Base-by-base conservation (phyloP, 345 rosid genomes). In the Kernera saxatilis region DNA sequence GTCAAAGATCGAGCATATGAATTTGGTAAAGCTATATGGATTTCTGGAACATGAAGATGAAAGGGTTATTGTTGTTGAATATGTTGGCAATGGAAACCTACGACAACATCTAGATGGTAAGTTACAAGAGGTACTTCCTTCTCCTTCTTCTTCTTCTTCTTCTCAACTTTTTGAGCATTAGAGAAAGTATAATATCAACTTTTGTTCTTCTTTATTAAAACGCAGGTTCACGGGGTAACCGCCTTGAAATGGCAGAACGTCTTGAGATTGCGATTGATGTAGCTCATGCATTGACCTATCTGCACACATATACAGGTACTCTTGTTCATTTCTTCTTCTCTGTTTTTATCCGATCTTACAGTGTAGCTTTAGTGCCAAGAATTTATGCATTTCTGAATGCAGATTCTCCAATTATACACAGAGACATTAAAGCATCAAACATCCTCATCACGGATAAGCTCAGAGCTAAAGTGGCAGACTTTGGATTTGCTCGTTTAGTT, bases 211-310 rank as follows among this genome's bases (percentile, higher is more conserved):
- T 37, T 15, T n/a, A 39, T 13, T 30, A 64, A 49, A 60, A 25
- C 79, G 61, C 86, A 91, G 97, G 88, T 55, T 64, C 36, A 37
- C 37, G 36, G n/a, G 97, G 93, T 66, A 79, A 64, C 76, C 85
- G 79, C 64, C 91, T 89, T 23, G 93, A 89, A 82, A 80, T 86
- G 43, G 83, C 86, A 15, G 87, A 93, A 56, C 96, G 97, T 30
- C 84, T 93, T 55, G 97, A 91, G 54, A 84, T 93, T 61, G 93
- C 98, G 0, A 87, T 88, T 53, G 98, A 93, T 84, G 89, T 93
- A 13, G 96, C 98, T 73, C 98, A 93, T 82, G 98, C 94, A 23
- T 67, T 89, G 48, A 82, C 98, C 56, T 93, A 91, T 77, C 90
- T 93, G 23, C 98, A 91, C 79, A 83, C 83, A 54, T 93, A 93